Evolutionary conservation across 1,139 yeast genomes (phyloP), one percentile per base, ranked within the genome.

Genomic region (Suhomyces kunorum): DNA sequence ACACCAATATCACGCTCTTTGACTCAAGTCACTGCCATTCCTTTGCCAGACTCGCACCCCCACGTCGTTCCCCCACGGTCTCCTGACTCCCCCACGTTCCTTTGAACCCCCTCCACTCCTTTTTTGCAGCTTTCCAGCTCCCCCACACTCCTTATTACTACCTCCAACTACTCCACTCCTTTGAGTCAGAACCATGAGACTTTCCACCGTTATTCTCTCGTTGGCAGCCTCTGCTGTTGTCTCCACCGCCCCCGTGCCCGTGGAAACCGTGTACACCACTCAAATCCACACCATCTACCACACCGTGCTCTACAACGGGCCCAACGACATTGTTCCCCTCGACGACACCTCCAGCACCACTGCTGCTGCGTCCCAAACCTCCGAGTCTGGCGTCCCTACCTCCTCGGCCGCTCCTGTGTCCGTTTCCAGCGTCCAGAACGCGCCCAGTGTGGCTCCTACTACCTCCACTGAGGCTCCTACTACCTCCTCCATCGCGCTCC

Each of bases 231-330:
- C 50, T 28, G 34, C 37, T 27, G 28, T 45, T 32, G 50, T 42
- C 17, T 45, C 46, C 22, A 60, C 63, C 38, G 55, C 48, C 28
- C 66, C 68, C 11, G 59, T 54, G 27, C 54, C 54, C 19, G 36
- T 43, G 14, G 42, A 45, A 19, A 43, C 48, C 36, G 51, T 44
- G 41, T 51, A 29, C 44, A 31, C 31, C 42, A 43, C 50, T 40
- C 16, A 31, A 20, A 16, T 35, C 35, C 34, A 26, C 31, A 46
- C 43, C 14, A 25, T 46, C 32, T 50, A 36, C 42, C 49, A 50
- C 26, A 54, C 58, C 24, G 58, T 54, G 4, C 19, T 40, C 22
- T 25, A 31, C 22, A 30, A 34, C 20, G 44, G 40, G n/a, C 22
- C 31, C 6, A 28, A 24, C 32, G 12, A 25, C 15, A 25, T 32